Evolutionary conservation across 257 asterid species (phyloP).

Genomic region (Echites panduratus): DNA sequence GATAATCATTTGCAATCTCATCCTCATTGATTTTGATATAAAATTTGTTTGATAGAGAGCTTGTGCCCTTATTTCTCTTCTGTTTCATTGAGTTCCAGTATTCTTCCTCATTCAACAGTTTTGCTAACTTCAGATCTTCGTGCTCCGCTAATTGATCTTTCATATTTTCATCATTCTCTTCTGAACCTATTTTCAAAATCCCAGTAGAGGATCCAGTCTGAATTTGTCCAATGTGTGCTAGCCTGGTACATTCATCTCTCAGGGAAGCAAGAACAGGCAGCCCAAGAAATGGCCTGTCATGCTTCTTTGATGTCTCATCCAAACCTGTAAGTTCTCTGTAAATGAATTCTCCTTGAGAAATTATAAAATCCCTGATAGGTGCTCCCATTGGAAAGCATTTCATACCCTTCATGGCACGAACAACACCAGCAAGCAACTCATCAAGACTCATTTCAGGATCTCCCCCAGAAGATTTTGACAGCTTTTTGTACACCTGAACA

Average conservation of each 20-base stretch:
- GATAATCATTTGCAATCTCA: slow-evolving; percentile 95
- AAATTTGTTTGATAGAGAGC: slow-evolving; percentile 50
- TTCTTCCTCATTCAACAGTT: slow-evolving; percentile 78
- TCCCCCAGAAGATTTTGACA: slow-evolving; percentile 64
- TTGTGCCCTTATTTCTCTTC: slow-evolving; percentile 47
- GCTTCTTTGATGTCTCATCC: slow-evolving; percentile 71
- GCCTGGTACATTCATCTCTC: slow-evolving; percentile 52
- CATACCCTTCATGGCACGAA: slow-evolving; percentile 72
- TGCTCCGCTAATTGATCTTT: slow-evolving; percentile 39
- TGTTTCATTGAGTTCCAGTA: slow-evolving; percentile 73
- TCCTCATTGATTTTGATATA: slow-evolving; percentile 92
- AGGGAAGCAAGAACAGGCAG: slow-evolving; percentile 59
- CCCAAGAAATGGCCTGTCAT: slow-evolving; percentile 48
- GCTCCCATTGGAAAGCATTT: slow-evolving; percentile 66
- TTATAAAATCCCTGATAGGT: slow-evolving; percentile 65
- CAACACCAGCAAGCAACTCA: slow-evolving; percentile 86
- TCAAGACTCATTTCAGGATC: slow-evolving; percentile 58
- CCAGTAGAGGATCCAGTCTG: slow-evolving; percentile 36
- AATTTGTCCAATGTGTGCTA: slow-evolving; percentile 26
- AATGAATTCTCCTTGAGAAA: slow-evolving; percentile 81
- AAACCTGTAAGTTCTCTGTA: slow-evolving; percentile 77
- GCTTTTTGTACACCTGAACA: slow-evolving; percentile 68
- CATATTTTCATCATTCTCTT: slow-evolving; percentile 29
- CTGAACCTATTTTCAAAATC: slow-evolving; percentile 51
- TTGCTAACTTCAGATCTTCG: slow-evolving; percentile 68